These are phyloP conservation scores for Teratosphaeria destructans DNA, from an alignment of 2,329 filamentous ascomycete species.

Conservation along the genomic window DNA sequence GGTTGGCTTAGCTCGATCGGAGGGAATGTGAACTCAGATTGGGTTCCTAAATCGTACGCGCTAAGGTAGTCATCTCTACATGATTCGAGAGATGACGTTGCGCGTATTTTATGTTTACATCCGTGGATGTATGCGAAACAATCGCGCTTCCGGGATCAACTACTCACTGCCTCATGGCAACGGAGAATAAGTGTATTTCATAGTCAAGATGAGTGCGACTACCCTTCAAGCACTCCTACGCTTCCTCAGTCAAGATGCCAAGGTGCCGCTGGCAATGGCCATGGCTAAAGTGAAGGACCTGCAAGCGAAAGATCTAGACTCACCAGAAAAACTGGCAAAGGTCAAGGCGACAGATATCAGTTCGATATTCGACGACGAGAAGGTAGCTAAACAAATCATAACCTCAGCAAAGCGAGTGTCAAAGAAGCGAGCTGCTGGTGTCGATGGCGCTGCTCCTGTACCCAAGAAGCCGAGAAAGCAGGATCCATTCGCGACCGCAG, in stretches of 20 bases:
- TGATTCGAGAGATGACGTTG: neutral
- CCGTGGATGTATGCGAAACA: too few species aligned
- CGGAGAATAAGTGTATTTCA: neutral
- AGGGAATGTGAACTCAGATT: neutral
- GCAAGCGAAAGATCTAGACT: conserved; percentile 37
- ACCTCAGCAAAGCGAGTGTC: conserved; percentile 46
- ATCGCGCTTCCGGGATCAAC: too few species aligned
- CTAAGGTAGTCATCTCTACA: neutral
- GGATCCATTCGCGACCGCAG: conserved; percentile 19
- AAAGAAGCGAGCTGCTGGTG: conserved; percentile 43
- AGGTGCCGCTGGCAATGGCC: conserved; percentile 44
- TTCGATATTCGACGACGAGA: conserved; percentile 40
- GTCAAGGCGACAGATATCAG: conserved; percentile 34
- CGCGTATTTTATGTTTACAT: too few species aligned
- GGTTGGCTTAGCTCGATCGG: neutral
- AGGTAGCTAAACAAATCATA: conserved; percentile 45
- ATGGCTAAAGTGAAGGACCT: conserved; percentile 47
- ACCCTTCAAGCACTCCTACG: conserved; percentile 36
- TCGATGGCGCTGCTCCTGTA: conserved; percentile 20
- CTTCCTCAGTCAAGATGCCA: conserved; percentile 49
- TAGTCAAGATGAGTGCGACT: conserved; percentile 12
- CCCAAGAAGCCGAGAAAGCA: conserved; percentile 30
- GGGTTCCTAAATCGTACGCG: neutral
- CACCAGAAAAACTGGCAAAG: conserved; percentile 40
- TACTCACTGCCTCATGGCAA: too few species aligned